Conservation (phyloP, 2,329 filamentous ascomycete genomes). For the Sclerotinia sclerotiorum region DNA sequence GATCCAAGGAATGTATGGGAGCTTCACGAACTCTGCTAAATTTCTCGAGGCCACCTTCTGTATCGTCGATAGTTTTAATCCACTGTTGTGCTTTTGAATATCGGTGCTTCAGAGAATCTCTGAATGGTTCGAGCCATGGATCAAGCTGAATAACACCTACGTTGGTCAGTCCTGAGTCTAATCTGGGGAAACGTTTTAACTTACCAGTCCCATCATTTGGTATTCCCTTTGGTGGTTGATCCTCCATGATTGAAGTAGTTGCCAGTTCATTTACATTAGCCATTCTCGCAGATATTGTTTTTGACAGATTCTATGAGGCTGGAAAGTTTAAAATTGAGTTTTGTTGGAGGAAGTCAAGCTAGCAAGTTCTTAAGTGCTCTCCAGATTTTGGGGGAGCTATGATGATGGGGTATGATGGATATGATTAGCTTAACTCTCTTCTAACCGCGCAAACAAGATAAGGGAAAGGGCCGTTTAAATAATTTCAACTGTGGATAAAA, state of each 20-base stretch:
- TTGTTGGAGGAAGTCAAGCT: constrained; percentile 17
- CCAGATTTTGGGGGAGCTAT: constrained; percentile 18
- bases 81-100: constrained; percentile 80
- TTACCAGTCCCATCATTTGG: constrained; percentile 72
- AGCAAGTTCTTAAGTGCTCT: neutral
- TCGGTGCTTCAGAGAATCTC: constrained; percentile 71
- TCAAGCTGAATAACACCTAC: constrained; percentile 84
- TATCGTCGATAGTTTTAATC: constrained; percentile 79
- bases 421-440: constrained; percentile 14
- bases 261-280: constrained; percentile 35
- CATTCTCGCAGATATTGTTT: constrained; percentile 33
- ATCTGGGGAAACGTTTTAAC: constrained; percentile 28
- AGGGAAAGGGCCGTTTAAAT: neutral
- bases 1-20: constrained; percentile 1
- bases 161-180: constrained; percentile 27
- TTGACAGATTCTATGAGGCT: constrained; percentile 3
- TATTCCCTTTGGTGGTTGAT: constrained; percentile 50
- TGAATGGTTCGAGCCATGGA: constrained; percentile 85
- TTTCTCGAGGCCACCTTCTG: constrained; percentile 86
- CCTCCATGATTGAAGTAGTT: constrained; percentile 34
- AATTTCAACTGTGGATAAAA: neutral
- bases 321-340: neutral
- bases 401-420: constrained; percentile 19
- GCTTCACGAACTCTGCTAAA: constrained; percentile 70
- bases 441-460: constrained; percentile 19